These are phyloP conservation scores for barrel medic (Medicago truncatula) DNA, from an alignment of 306 rosid genomes.

Conservation along the genomic window MtrunA17r5.0-ANR NC_053048.1:48922501-48923000, in stretches of 20 bases:
- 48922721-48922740: conserved; percentile 66
- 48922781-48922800: conserved; percentile 53
- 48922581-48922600: conserved; percentile 45
- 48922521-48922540: conserved; percentile 40
- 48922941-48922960: conserved; percentile 44
- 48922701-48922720: conserved; percentile 90
- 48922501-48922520: conserved; percentile 39
- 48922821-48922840: conserved; percentile 43
- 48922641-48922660: conserved; percentile 48
- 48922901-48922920: conserved; percentile 59
- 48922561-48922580: background rate
- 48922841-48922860: conserved; percentile 32
- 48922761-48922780: conserved; percentile 51
- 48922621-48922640: conserved; percentile 50
- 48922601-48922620: conserved; percentile 50
- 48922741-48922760: conserved; percentile 50
- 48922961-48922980: conserved; percentile 38
- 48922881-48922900: conserved; percentile 66
- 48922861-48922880: conserved; percentile 36
- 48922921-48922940: conserved; percentile 48
- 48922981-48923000: conserved; percentile 33
- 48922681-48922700: conserved; percentile 67
- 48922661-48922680: conserved; percentile 56
- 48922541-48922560: conserved; percentile 28
- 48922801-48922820: conserved; percentile 62